Conservation (phyloP, 2,329 filamentous ascomycete genomes). For the Grosmannia huntii region DNA sequence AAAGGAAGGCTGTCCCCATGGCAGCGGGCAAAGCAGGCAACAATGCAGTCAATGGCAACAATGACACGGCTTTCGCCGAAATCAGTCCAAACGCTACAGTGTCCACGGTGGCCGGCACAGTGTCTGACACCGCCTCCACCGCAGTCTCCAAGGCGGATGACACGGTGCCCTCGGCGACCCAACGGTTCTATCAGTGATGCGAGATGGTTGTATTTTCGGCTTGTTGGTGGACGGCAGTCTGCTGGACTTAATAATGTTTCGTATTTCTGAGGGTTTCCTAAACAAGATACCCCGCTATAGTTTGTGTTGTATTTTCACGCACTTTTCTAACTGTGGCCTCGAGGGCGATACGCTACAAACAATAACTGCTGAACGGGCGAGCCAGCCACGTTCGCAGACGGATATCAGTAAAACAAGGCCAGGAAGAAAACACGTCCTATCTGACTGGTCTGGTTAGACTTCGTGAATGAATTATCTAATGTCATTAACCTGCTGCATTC, state of each 20-base stretch:
- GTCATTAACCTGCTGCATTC: too few relatives aligned
- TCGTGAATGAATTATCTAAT: too few relatives aligned
- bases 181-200: neutral
- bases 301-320: too few relatives aligned
- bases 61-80: neutral
- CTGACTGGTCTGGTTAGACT: too few relatives aligned
- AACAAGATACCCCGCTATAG: too few relatives aligned
- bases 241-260: neutral
- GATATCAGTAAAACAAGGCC: too few relatives aligned
- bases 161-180: neutral
- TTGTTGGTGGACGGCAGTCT: too few relatives aligned
- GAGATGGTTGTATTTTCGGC: neutral
- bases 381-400: too few relatives aligned
- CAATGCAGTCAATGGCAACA: slow-evolving; percentile 6
- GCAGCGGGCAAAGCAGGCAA: slow-evolving; percentile 10
- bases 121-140: neutral
- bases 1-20: slow-evolving; percentile 25
- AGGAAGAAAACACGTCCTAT: too few relatives aligned
- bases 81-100: slow-evolving; percentile 2
- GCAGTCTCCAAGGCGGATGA: neutral
- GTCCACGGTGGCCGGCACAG: slow-evolving; percentile 5
- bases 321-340: too few relatives aligned
- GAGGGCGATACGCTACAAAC: too few relatives aligned
- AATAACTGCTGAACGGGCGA: too few relatives aligned
- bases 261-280: neutral